Percentiles rank a stretch among this genome's conserved stretches.
Evolutionary conservation across 225 moss, liverwort and hornwort species (phyloP).

Genomic region (Anthoceros angustus): DNA sequence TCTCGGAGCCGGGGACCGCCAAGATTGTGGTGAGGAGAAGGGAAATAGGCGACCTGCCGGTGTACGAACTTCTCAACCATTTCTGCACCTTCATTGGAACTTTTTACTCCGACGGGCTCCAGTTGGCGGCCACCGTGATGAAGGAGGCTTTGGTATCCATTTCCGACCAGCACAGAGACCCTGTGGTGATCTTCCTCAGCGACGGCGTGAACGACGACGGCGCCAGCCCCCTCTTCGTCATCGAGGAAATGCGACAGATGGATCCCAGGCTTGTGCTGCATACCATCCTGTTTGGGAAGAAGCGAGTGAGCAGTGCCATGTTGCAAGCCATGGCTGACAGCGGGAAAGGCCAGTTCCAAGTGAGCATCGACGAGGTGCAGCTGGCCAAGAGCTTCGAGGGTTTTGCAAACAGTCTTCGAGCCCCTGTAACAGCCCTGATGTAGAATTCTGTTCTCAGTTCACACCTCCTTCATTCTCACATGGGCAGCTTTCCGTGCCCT

Average conservation of each 20-base stretch:
- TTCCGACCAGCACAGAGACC: background rate
- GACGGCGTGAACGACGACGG: background rate
- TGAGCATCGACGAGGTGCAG: constrained; percentile 8
- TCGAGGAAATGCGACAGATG: background rate
- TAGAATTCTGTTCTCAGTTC: background rate
- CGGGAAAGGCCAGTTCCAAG: background rate
- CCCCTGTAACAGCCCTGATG: background rate
- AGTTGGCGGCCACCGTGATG: background rate
- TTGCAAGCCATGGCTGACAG: background rate
- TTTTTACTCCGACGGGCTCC: background rate
- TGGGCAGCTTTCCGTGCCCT: no score
- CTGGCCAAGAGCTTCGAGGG: constrained; percentile 6
- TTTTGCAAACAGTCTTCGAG: constrained; percentile 4
- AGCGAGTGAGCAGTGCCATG: background rate
- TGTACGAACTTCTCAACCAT: background rate
- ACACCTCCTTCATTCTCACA: no score
- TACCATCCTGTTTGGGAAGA: constrained; percentile 7
- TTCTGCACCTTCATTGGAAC: background rate
- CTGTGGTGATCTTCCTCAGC: constrained; percentile 1
- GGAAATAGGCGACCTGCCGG: background rate
- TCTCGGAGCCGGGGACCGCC: background rate
- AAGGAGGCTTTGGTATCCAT: background rate
- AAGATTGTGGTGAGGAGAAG: background rate
- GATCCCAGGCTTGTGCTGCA: background rate
- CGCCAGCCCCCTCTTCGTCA: background rate